Percentiles rank a stretch among this genome's conserved stretches.
phyloP scores from a whole-genome alignment of 2,329 filamentous ascomycete genomes.

The Alternaria panax region DNA sequence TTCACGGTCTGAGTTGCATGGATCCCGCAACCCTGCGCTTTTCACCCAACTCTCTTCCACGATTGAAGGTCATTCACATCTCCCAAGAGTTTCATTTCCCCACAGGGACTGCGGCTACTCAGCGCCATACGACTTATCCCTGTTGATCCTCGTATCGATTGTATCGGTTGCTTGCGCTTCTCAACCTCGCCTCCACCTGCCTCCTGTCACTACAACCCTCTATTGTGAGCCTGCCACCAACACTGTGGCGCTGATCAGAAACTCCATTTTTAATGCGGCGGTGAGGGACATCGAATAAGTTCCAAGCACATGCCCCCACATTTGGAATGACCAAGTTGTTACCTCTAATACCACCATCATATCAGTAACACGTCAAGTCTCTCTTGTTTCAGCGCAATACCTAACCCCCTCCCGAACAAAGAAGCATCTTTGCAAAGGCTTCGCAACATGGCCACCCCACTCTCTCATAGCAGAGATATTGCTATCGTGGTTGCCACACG shows the following conservation, averaged over 20 bases:
- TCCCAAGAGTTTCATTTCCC: not conserved
- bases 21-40: not conserved
- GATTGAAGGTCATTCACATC: not conserved
- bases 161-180: not conserved
- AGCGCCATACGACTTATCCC: not conserved
- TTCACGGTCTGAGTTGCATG: not conserved
- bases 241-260: not conserved
- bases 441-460: constrained; percentile 17
- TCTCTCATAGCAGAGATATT: constrained; percentile 22
- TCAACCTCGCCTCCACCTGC: not conserved
- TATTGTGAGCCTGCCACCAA: not conserved
- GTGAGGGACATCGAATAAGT: not conserved
- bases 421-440: not conserved
- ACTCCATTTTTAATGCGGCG: not conserved
- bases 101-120: not conserved
- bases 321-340: not conserved
- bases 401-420: not conserved
- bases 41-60: not conserved
- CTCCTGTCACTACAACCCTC: not conserved
- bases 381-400: not conserved
- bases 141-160: not conserved
- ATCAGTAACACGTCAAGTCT: not conserved
- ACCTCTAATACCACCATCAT: not conserved
- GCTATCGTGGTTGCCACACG: constrained; percentile 71
- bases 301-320: not conserved